Evolutionary conservation across 73 alveolate genomes (phyloP), one percentile per base, ranked within the genome.

Genomic region (Halteria grandinella): DNA sequence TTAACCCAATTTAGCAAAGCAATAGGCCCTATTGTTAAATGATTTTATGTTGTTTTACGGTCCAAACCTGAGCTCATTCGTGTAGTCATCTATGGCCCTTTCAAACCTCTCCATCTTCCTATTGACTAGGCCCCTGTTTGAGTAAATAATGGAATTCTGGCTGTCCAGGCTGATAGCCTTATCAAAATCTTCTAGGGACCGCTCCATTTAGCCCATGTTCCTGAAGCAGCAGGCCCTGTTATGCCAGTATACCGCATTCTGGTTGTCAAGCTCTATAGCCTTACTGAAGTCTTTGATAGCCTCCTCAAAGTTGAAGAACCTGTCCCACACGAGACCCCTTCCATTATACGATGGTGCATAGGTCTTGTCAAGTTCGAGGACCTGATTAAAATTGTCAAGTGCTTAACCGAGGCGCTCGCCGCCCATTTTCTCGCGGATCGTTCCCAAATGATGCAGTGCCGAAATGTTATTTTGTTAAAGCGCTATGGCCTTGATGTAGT

Each of bases 151-250:
- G 10, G 96, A 89, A 79, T 96, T 96, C 21, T 92, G 59, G 40
- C 94, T 87, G 80, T 96, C 99, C 25, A 96, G 80, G 32, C 83
- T 74, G 12, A 96, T 77, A 6, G 99, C 99, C 58, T 85, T 82
- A 63, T 93, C 86, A 57, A 96, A 95, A 75, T 96, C 99, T 54
- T 93, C 83, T 54, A 96, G 71, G 0, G 99, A 93, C 54, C 88
- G 85, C 25, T 93, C 98, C 59, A 89, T 75, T 57, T 84, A 69
- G 15, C 97, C 98, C 87, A 93, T 76, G 79, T 95, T 95, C 69
- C 99, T 90, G 77, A 74, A 90, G 47, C 99, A 95, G 69, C 99
- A 96, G 12, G 97, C 99, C 55, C 99, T 87, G 50, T 96, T 96
- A 77, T 96, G 99, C 98, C 98, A 93, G 86, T 95, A 96, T 24